Base-by-base conservation (phyloP, 345 rosid species). In the Psidium friedrichsthalianum region DNA sequence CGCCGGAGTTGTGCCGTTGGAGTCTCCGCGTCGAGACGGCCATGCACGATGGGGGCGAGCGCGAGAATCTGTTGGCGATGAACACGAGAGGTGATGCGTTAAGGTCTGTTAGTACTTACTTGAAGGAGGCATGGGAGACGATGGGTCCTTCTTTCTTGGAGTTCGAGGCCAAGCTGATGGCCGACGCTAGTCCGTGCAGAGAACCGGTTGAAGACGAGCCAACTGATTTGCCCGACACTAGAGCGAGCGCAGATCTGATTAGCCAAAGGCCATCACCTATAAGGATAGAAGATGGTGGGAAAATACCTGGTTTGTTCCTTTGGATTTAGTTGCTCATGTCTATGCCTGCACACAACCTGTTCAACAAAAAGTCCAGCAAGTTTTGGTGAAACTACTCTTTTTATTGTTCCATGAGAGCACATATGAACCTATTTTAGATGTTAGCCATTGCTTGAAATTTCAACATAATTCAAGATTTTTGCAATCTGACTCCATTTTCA, bases 61-160 rank as follows among this genome's bases (percentile, higher is more conserved):
- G 90, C 54, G 49, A 81, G 83, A 84, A 81, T 78, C 32, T 94
- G 89, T 24, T 88, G 86, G 87, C 47, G 84, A 89, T 84, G 86
- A 83, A 87, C 52, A 90, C 90, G 6, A 83, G 87, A 83, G 88
- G 90, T 11, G 91, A 89, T 53, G 94, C 96, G 8, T 83, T 89
- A 87, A 83, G 51, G 80, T 57, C 85, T 29, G 89, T 93, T 40
- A 85, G 64, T 84, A 85, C 36, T 56, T 93, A 87, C 83, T 56
- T 93, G 58, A 84, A 56, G 11, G 94, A 93, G 85, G 96, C 94
- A 5, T 51, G 86, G 84, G 87, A 80, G 54, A 47, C 29, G n/a
- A 69, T 85, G 89, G 92, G 92, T 6, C 91, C 91, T 61, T 11
- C 91, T 0, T 91, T 92, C 85, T 84, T 91, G 36, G 92, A 90